phyloP scores from a whole-genome alignment of 331 rosid species.

The Saraca asoca region DNA sequence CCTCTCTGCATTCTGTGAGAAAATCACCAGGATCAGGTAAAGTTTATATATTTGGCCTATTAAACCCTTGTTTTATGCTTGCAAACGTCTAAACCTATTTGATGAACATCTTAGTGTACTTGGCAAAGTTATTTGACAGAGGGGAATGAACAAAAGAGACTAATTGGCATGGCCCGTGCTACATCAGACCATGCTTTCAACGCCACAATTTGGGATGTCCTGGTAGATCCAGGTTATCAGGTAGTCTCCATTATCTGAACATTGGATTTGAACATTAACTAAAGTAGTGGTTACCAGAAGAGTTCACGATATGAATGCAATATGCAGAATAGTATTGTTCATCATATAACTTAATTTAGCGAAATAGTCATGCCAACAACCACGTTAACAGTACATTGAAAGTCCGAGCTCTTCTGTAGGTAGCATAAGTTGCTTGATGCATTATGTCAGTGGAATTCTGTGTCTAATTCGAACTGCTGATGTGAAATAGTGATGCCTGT shows the following conservation, averaged over 20 bases:
- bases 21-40: constrained; percentile 82
- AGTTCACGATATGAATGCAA: constrained; percentile 21
- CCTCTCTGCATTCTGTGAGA: constrained; percentile 72
- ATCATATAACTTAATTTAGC: constrained; percentile 2
- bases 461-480: constrained; percentile 10
- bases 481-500: constrained; percentile 9
- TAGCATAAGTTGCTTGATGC: constrained; percentile 16
- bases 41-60: constrained; percentile 31
- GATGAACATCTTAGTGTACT: constrained; percentile 91
- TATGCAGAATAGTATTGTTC: constrained; percentile 6
- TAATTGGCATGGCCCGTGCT: constrained; percentile 98
- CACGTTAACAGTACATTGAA: constrained; percentile 3
- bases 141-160: constrained; percentile 67
- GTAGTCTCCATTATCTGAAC: constrained; percentile 42
- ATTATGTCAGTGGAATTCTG: background rate
- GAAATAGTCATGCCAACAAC: constrained; percentile 10
- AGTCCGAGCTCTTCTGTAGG: constrained; percentile 4
- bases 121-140: constrained; percentile 99
- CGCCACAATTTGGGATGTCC: constrained; percentile 98
- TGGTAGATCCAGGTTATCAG: constrained; percentile 92
- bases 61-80: constrained; percentile 37
- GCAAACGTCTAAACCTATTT: constrained; percentile 60
- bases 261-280: constrained; percentile 14
- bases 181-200: constrained; percentile 98
- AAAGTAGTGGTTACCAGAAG: background rate